Conservation (phyloP, 345 rosid species). For the Citrus glauca region DNA sequence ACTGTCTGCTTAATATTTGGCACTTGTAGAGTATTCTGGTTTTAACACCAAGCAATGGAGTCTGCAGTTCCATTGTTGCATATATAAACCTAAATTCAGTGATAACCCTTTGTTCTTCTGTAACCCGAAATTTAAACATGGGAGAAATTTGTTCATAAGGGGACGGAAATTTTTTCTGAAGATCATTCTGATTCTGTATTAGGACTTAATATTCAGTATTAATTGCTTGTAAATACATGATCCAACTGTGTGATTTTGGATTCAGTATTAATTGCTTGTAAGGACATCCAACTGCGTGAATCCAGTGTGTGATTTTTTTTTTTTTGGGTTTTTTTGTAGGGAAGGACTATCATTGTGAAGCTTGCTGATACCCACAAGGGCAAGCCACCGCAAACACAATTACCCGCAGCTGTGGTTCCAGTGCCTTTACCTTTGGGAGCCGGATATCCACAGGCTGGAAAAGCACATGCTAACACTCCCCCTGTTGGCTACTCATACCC, state of each 20-base stretch:
- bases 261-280: not conserved
- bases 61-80: not conserved
- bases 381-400: constrained; percentile 36
- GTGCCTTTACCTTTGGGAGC: constrained; percentile 30
- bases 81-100: not conserved
- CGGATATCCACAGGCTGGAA: constrained; percentile 48
- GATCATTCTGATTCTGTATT: not conserved
- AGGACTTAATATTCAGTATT: not conserved
- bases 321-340: constrained; percentile 29
- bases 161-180: not conserved
- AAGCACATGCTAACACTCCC: constrained; percentile 26
- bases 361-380: constrained; percentile 53
- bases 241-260: not conserved
- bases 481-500: constrained; percentile 44
- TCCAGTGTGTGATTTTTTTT: not conserved
- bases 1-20: not conserved
- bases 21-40: not conserved
- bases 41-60: not conserved
- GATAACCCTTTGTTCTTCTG: not conserved
- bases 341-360: constrained; percentile 46
- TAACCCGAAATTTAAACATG: not conserved
- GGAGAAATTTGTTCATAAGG: not conserved
- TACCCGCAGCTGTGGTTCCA: constrained; percentile 32
- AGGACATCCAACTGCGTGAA: not conserved
- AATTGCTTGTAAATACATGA: not conserved